phyloP scores from a whole-genome alignment of 371 early-diverging fungal species.

The Nematocida sp. region DNA sequence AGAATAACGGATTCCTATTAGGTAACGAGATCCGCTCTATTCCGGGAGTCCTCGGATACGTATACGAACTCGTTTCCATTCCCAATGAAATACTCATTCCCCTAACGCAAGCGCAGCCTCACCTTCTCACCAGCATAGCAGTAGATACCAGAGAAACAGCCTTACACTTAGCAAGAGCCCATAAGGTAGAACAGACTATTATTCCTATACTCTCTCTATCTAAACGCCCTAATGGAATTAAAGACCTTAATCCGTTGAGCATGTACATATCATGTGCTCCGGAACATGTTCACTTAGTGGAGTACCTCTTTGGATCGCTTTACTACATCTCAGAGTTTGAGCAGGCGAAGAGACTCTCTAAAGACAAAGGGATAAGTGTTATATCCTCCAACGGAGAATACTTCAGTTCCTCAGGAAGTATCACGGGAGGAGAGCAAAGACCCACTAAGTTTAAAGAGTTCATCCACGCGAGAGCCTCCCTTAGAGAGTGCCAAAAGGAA shows the following conservation, averaged over 20 bases:
- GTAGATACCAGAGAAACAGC: conserved; percentile 87
- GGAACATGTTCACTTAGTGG: conserved; percentile 47
- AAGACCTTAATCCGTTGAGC: conserved; percentile 17
- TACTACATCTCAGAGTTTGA: conserved; percentile 60
- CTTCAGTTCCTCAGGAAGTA: conserved; percentile 57
- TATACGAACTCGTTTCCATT: conserved; percentile 61
- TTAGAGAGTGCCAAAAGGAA: background rate
- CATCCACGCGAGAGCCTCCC: conserved; percentile 44
- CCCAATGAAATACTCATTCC: conserved; percentile 59
- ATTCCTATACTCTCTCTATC: conserved; percentile 75
- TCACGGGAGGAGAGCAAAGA: conserved; percentile 64
- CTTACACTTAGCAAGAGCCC: conserved; percentile 71
- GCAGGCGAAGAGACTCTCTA: conserved; percentile 37
- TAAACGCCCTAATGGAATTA: background rate
- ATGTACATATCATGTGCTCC: conserved; percentile 51
- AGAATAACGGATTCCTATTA: conserved; percentile 49
- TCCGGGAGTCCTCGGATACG: conserved; percentile 68
- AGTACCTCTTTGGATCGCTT: conserved; percentile 53
- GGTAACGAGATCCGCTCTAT: conserved; percentile 52
- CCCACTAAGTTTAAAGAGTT: conserved; percentile 44
- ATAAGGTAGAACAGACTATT: conserved; percentile 85
- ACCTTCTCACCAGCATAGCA: conserved; percentile 85
- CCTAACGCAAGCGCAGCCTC: conserved; percentile 57
- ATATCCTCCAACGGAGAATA: conserved; percentile 65
- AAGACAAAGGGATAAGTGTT: conserved; percentile 58